These are phyloP conservation scores for Candida coleopterorum DNA, from an alignment of 805 yeast genomes.

Conservation along the genomic window DNA sequence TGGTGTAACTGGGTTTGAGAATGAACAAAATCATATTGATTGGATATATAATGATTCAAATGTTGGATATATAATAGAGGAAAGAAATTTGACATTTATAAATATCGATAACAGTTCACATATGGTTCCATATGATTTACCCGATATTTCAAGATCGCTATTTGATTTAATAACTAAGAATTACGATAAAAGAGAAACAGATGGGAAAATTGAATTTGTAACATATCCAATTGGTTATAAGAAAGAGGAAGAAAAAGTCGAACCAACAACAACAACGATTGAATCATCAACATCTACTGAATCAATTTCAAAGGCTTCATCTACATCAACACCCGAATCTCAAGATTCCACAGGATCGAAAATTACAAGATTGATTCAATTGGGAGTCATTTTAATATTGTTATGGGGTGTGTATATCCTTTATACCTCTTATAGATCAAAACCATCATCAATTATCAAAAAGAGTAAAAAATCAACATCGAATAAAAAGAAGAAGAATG, in stretches of 20 bases:
- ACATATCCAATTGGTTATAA: slow-evolving; percentile 28
- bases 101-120: slow-evolving; percentile 76
- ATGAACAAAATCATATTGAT: slow-evolving; percentile 17
- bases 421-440: slow-evolving; percentile 31
- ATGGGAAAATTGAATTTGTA: slow-evolving; percentile 15
- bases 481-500: slow-evolving; percentile 33
- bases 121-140: slow-evolving; percentile 88
- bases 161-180: slow-evolving; percentile 47
- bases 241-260: slow-evolving; percentile 1
- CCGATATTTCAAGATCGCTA: slow-evolving; percentile 64
- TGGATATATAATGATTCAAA: slow-evolving; percentile 42
- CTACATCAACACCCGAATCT: not conserved
- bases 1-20: slow-evolving; percentile 49
- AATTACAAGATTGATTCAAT: slow-evolving; percentile 36
- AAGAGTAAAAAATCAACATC: slow-evolving; percentile 17
- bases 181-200: slow-evolving; percentile 17
- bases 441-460: slow-evolving; percentile 40
- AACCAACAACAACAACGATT: not conserved
- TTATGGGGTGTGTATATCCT: slow-evolving; percentile 39
- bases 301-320: not conserved
- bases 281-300: not conserved
- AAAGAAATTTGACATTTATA: slow-evolving; percentile 72
- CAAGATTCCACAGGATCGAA: slow-evolving; percentile 9
- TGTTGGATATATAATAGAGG: slow-evolving; percentile 41
- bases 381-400: slow-evolving; percentile 31